Evolutionary conservation across 2,329 filamentous ascomycete genomes (phyloP).

Genomic region (Colletotrichum karsti): DNA sequence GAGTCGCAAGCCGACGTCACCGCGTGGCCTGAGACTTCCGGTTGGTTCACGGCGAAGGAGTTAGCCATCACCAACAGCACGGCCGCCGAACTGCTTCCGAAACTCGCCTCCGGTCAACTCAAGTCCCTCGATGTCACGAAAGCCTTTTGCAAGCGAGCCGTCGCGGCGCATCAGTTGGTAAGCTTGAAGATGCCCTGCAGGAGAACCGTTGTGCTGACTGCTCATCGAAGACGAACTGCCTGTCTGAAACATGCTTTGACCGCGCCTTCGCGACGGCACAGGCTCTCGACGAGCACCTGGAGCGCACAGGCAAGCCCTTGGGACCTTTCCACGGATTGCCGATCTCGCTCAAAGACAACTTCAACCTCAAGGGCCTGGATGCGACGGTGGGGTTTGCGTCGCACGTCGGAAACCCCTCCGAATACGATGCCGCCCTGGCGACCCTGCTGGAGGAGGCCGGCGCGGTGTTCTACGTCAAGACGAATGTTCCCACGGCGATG

Average conservation of each 20-base stretch:
- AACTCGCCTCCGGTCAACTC: constrained; percentile 45
- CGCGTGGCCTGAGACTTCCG: constrained; percentile 61
- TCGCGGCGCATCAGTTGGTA: constrained; percentile 42
- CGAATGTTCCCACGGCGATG: constrained; percentile 69
- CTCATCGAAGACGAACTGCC: constrained; percentile 51
- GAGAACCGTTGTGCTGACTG: background rate
- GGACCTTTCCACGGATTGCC: constrained; percentile 75
- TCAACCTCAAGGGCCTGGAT: constrained; percentile 68
- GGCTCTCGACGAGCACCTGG: constrained; percentile 58
- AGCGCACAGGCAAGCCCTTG: constrained; percentile 51
- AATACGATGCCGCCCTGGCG: constrained; percentile 48
- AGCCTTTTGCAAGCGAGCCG: constrained; percentile 63
- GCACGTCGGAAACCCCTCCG: constrained; percentile 66
- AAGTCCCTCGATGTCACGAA: constrained; percentile 54
- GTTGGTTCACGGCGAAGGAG: constrained; percentile 63
- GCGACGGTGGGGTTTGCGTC: constrained; percentile 69
- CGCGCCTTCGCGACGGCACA: constrained; percentile 58
- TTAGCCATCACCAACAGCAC: constrained; percentile 45
- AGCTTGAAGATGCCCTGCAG: background rate
- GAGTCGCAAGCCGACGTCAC: constrained; percentile 64
- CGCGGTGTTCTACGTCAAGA: constrained; percentile 65
- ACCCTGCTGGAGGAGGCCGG: constrained; percentile 54
- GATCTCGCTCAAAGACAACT: constrained; percentile 76
- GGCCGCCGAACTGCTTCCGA: constrained; percentile 42
- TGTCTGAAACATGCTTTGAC: constrained; percentile 64